A percentile compares a stretch with the other conserved stretches of the same genome.
phyloP scores from a whole-genome alignment of 352 stramenopile genomes.

The Globisporangium recalcitrans region DNA sequence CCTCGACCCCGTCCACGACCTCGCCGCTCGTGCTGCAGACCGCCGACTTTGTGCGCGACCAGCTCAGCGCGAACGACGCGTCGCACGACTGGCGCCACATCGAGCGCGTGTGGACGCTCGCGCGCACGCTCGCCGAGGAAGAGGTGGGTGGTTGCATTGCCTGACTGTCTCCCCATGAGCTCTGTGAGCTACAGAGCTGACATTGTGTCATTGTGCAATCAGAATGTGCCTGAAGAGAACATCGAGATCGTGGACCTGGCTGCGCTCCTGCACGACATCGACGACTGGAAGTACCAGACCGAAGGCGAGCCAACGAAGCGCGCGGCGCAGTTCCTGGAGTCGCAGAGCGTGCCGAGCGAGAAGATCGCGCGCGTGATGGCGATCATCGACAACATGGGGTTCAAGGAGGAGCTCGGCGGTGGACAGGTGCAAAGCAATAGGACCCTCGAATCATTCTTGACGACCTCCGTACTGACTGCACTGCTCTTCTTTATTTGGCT shows the following conservation, averaged over 20 bases:
- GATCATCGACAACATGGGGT: slow-evolving; percentile 81
- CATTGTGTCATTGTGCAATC: not conserved
- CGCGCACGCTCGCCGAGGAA: slow-evolving; percentile 61
- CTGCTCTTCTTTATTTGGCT: not conserved
- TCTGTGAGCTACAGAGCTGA: not conserved
- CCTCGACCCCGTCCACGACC: not conserved
- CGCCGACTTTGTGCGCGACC: slow-evolving; percentile 63
- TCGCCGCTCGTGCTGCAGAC: slow-evolving; percentile 63
- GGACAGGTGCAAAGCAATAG: not conserved
- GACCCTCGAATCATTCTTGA: not conserved
- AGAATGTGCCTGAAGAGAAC: slow-evolving; percentile 50
- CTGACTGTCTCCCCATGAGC: not conserved
- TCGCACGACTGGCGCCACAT: slow-evolving; percentile 88
- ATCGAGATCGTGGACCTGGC: slow-evolving; percentile 80
- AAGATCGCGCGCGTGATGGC: slow-evolving; percentile 70
- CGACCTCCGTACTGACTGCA: not conserved
- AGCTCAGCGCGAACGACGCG: slow-evolving; percentile 71
- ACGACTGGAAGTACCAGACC: slow-evolving; percentile 82
- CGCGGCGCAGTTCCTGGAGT: slow-evolving; percentile 48
- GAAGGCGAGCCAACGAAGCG: slow-evolving; percentile 52
- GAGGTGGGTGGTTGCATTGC: slow-evolving; percentile 33
- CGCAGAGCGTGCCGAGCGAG: slow-evolving; percentile 36
- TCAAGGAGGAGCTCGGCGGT: slow-evolving; percentile 74
- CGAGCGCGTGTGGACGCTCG: slow-evolving; percentile 80
- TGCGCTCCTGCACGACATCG: slow-evolving; percentile 86